These are phyloP conservation scores for Colletotrichum sp. DNA, from an alignment of 2,329 filamentous ascomycete genomes.

Conservation along the genomic window DNA sequence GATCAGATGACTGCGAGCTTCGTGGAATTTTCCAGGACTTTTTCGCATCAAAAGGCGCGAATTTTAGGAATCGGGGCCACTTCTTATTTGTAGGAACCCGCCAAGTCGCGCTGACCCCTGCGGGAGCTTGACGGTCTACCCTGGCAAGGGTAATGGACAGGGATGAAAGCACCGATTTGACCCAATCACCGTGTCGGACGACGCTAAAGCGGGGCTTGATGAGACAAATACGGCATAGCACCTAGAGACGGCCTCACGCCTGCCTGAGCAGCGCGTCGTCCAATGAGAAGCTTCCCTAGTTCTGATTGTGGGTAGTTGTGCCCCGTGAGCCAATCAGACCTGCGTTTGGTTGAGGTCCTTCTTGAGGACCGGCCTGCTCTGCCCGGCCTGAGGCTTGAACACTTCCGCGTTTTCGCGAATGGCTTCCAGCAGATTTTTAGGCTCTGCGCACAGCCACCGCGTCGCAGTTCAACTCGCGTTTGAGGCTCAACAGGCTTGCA, in stretches of 20 bases:
- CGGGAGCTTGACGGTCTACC: conserved; percentile 9
- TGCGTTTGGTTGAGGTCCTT: not conserved
- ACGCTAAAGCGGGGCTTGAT: not conserved
- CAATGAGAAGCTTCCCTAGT: not conserved
- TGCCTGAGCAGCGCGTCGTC: not conserved
- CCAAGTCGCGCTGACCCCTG: conserved; percentile 18
- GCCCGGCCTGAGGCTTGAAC: not conserved
- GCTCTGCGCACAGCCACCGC: conserved; percentile 3
- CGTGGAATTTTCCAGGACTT: conserved; percentile 21
- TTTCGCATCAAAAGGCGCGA: conserved; percentile 30
- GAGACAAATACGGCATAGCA: conserved; percentile 22
- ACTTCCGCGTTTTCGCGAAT: conserved; percentile 6
- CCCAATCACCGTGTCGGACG: not conserved
- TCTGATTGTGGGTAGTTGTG: not conserved
- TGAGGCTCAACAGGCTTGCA: not conserved
- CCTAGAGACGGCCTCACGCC: not conserved
- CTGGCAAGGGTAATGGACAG: conserved; percentile 10
- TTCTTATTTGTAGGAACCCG: conserved; percentile 48
- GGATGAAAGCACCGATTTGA: not conserved
- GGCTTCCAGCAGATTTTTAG: not conserved
- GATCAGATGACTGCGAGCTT: conserved; percentile 22
- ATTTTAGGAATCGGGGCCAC: conserved; percentile 42
- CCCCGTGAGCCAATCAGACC: conserved; percentile 5
- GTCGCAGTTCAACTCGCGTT: not conserved
- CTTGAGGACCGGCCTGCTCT: not conserved